A percentile compares a stretch with the other conserved stretches of the same genome.
Evolutionary conservation across 495 filamentous ascomycete species (phyloP).

Genomic region (Lentithecium fluviatile): DNA sequence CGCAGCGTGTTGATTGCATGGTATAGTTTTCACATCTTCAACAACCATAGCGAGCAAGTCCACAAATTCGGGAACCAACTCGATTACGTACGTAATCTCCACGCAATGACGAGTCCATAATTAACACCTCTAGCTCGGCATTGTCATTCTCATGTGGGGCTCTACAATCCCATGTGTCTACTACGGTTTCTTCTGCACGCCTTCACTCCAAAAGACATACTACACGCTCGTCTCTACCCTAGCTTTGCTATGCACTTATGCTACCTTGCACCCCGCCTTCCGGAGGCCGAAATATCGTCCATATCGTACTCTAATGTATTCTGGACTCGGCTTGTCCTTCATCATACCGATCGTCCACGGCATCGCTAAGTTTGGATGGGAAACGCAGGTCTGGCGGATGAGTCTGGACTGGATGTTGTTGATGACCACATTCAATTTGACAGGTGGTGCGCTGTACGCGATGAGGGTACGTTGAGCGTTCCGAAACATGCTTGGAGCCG

Average conservation of each 20-base stretch:
- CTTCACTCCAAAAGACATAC: constrained; percentile 42
- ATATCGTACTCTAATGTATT: constrained; percentile 46
- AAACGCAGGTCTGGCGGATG: constrained; percentile 45
- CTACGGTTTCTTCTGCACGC: constrained; percentile 51
- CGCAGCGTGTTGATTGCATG: constrained; percentile 14
- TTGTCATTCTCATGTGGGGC: constrained; percentile 56
- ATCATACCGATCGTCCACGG: constrained; percentile 50
- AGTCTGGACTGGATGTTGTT: constrained; percentile 47
- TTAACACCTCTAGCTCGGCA: constrained; percentile 41
- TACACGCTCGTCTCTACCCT: constrained; percentile 42
- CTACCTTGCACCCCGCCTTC: constrained; percentile 45
- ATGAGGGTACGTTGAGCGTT: constrained; percentile 48
- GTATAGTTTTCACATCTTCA: constrained; percentile 49
- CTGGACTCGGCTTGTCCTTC: constrained; percentile 46
- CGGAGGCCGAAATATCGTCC: constrained; percentile 42
- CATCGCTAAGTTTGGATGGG: constrained; percentile 43
- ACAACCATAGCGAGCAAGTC: constrained; percentile 48
- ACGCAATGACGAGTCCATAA: background rate
- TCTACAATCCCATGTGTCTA: constrained; percentile 53
- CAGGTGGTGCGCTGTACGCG: constrained; percentile 48
- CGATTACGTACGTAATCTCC: constrained; percentile 43
- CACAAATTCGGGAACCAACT: constrained; percentile 47
- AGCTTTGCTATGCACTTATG: constrained; percentile 39
- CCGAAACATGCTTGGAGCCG: no score
- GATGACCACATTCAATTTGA: constrained; percentile 45